Evolutionary conservation across 2,329 filamentous ascomycete species (phyloP).

Genomic region (Apiospora aurea): DNA sequence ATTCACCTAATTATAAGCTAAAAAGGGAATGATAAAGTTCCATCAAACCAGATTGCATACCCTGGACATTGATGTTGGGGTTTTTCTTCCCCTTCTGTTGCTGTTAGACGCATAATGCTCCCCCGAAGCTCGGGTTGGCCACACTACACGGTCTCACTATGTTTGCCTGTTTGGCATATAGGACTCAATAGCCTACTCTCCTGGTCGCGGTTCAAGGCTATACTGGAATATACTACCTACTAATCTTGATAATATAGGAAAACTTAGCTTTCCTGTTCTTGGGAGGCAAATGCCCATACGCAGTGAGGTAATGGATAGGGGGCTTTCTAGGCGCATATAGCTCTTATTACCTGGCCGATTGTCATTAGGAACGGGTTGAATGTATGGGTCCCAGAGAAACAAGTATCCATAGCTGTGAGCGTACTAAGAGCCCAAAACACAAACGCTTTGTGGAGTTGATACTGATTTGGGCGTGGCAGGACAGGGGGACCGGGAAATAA

Average conservation of each 20-base stretch:
- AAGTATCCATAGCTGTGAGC: constrained; percentile 2
- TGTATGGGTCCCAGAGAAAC: constrained; percentile 14
- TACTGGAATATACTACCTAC: background rate
- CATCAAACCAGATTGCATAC: constrained; percentile 15
- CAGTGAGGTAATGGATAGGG: background rate
- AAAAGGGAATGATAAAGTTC: background rate
- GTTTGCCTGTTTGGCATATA: background rate
- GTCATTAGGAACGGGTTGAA: constrained; percentile 16
- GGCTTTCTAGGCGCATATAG: background rate
- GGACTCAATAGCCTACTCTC: background rate
- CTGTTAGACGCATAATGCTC: background rate
- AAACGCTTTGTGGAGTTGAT: constrained; percentile 13
- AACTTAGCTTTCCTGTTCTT: background rate
- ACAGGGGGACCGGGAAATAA: constrained; percentile 20
- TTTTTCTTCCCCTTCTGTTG: background rate
- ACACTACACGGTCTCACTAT: background rate
- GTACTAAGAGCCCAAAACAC: background rate
- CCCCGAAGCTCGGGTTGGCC: background rate
- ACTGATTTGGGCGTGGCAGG: background rate
- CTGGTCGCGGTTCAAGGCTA: background rate
- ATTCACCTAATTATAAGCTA: background rate
- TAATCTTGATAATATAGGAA: background rate
- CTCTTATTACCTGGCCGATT: constrained; percentile 8
- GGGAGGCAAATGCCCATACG: background rate
- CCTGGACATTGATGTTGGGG: background rate